Evolutionary conservation across 192 early-diverging fungal species (phyloP), one percentile per base, ranked within the genome.

Genomic region (Backusella macrospora): DNA sequence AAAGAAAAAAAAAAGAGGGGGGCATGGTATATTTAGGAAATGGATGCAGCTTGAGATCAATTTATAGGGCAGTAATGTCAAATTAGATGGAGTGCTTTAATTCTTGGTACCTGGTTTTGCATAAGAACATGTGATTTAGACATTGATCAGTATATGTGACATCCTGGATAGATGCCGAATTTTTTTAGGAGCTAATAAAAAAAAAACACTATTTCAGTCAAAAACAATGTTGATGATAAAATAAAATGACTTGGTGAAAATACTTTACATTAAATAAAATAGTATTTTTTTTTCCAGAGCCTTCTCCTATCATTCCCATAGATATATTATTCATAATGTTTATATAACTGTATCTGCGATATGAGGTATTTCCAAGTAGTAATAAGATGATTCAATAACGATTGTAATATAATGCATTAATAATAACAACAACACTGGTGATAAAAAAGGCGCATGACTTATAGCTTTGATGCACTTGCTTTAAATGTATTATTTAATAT

Each of bases 271-370:
- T 34, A 2, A 59, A 26, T 59, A 59, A 21, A 59, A 26, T 59
- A 21, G 26, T 59, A 59, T 23, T 23, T 59, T 59, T 59, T 34
- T 59, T 59, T 59, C 2, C 21, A 59, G 21, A 59, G 12, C 52
- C 4, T 59, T 59, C 52, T 59, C 52, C 52, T 59, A 59, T 59
- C 52, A 59, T 59, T 59, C 52, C 52, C 52, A 59, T 21, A 59
- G 52, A 21, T 12, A 8, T 59, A 59, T 21, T 59, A 23, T 10
- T 59, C 23, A 59, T 12, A 10, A 10, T 59, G 8, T 23, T 59
- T 59, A 23, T 59, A 13, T 23, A 23, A 26, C 23, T 23, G 18
- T 6, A 59, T 59, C 52, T 59, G 52, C 52, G 52, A 12, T 59
- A 59, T 59, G 52, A 59, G 52, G 52, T 59, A 59, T 59, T 59